Percentiles rank a stretch among this genome's conserved stretches.
Conservation (phyloP, 805 yeast genomes). For the Hanseniaspora meyeri region DNA sequence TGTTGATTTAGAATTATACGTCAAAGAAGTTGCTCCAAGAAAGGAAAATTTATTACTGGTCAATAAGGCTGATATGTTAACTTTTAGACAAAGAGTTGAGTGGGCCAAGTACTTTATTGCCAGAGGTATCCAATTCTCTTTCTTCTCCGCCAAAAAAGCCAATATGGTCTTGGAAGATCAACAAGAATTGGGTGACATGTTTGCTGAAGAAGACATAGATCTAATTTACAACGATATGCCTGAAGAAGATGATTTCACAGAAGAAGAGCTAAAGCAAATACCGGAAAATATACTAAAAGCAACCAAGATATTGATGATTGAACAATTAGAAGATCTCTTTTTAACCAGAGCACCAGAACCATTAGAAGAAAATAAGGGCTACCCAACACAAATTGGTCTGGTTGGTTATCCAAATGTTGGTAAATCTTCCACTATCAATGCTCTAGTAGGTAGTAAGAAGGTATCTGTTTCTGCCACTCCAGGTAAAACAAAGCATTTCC, state of each 20-base stretch:
- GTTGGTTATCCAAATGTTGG: constrained; percentile 98
- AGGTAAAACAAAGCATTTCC: constrained; percentile 98
- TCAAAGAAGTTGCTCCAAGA: constrained; percentile 56
- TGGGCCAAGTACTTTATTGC: constrained; percentile 80
- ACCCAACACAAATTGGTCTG: constrained; percentile 69
- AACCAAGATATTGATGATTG: constrained; percentile 63
- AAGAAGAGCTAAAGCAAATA: constrained; percentile 22
- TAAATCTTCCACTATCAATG: constrained; percentile 95
- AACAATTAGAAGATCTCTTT: constrained; percentile 74
- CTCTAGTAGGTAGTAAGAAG: constrained; percentile 87
- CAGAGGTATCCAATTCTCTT: constrained; percentile 66
- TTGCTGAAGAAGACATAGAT: constrained; percentile 16
- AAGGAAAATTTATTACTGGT: constrained; percentile 75
- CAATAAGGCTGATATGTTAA: constrained; percentile 83
- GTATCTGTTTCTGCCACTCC: constrained; percentile 99
- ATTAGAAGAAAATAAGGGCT: constrained; percentile 45
- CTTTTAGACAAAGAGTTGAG: constrained; percentile 57
- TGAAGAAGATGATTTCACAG: constrained; percentile 22
- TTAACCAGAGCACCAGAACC: constrained; percentile 62
- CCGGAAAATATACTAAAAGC: constrained; percentile 33
- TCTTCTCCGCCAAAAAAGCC: constrained; percentile 84
- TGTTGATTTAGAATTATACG: constrained; percentile 73
- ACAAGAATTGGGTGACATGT: constrained; percentile 28
- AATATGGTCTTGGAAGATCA: constrained; percentile 61
- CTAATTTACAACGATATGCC: constrained; percentile 25